A percentile compares a stretch with the other conserved stretches of the same genome.
Evolutionary conservation across 2,329 filamentous ascomycete species (phyloP).

Genomic region (Stachybotrys chartarum): DNA sequence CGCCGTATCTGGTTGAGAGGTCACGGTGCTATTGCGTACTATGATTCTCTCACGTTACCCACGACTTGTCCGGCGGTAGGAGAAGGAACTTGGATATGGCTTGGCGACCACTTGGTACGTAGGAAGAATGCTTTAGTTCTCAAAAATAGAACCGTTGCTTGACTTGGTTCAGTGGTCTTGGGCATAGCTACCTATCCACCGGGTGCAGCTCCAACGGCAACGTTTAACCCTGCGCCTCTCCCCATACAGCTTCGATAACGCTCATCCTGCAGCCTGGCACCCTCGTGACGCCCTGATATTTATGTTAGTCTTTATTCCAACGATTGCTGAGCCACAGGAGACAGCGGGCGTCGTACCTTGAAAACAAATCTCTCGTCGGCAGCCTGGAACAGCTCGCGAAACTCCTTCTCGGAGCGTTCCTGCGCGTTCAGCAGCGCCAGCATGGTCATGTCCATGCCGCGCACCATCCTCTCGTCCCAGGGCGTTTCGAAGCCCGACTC

Average conservation of each 20-base stretch:
- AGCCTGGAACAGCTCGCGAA: constrained; percentile 33
- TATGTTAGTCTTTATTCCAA: constrained; percentile 4
- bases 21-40: not conserved
- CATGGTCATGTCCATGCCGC: constrained; percentile 47
- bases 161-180: too few relatives aligned
- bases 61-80: too few relatives aligned
- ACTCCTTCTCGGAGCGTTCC: constrained; percentile 41
- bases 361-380: constrained; percentile 37
- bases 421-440: constrained; percentile 42
- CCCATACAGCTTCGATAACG: constrained; percentile 41
- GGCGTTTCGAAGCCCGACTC: constrained; percentile 29
- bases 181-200: too few relatives aligned
- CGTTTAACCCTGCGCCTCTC: not conserved
- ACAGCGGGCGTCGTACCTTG: constrained; percentile 18
- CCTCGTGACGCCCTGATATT: constrained; percentile 29
- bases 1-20: constrained; percentile 6
- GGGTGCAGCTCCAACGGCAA: not conserved
- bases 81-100: too few relatives aligned
- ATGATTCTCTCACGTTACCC: not conserved
- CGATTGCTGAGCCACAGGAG: not conserved
- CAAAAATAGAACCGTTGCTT: too few relatives aligned
- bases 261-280: constrained; percentile 37
- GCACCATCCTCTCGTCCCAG: constrained; percentile 40
- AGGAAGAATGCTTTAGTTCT: too few relatives aligned
- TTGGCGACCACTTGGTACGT: too few relatives aligned